These are phyloP conservation scores for Xylariaceae sp. DNA, from an alignment of 2,329 filamentous ascomycete genomes.

Conservation along the genomic window DNA sequence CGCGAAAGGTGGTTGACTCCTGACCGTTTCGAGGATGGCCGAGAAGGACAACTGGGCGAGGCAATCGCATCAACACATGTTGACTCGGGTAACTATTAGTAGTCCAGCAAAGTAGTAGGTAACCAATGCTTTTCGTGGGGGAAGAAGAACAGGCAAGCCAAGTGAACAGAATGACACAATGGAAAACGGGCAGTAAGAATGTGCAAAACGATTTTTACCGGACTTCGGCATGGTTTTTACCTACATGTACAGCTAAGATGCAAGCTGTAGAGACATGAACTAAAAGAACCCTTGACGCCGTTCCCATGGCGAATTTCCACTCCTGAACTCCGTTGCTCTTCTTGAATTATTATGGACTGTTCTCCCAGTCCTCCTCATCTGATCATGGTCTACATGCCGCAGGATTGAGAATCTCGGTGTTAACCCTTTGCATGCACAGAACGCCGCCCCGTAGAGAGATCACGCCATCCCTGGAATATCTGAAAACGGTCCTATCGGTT, in stretches of 20 bases:
- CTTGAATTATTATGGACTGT: constrained; percentile 4
- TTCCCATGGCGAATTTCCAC: constrained; percentile 1
- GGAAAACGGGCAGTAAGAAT: neutral
- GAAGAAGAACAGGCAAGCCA: neutral
- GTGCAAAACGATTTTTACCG: neutral
- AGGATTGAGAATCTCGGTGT: neutral
- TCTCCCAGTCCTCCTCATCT: constrained; percentile 1
- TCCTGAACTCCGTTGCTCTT: constrained; percentile 12
- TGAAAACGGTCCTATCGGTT: neutral
- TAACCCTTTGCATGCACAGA: neutral
- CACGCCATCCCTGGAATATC: neutral
- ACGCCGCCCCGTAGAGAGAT: neutral
- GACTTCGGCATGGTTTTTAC: neutral
- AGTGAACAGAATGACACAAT: neutral
- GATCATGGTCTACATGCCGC: neutral
- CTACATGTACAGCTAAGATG: neutral
- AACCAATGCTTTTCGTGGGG: neutral
- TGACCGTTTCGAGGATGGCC: neutral
- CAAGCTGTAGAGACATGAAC: constrained; percentile 1
- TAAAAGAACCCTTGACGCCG: constrained; percentile 8
- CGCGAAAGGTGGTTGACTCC: neutral
- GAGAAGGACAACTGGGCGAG: neutral
- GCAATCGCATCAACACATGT: neutral
- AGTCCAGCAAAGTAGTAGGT: neutral
- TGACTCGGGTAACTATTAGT: neutral